Conservation (phyloP, 768 basidiomycete genomes). For the Cystobasidium tubakii region DNA sequence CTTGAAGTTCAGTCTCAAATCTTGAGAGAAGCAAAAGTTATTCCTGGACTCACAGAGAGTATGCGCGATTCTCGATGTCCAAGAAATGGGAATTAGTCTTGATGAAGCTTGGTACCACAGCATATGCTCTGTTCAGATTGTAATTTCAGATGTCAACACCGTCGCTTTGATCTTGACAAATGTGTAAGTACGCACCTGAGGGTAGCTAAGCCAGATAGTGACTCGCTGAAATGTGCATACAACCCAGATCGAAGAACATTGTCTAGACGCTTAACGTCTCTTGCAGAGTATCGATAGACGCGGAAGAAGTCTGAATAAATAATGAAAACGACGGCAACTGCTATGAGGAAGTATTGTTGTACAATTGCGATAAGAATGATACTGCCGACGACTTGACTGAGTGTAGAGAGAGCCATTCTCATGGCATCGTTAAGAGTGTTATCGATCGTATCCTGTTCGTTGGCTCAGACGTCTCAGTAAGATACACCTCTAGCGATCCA, state of each 20-base stretch:
- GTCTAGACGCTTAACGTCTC: constrained; percentile 80
- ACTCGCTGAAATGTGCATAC: constrained; percentile 90
- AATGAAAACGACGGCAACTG: constrained; percentile 58
- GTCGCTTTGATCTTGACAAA: neutral
- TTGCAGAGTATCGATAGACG: constrained; percentile 78
- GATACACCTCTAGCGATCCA: neutral
- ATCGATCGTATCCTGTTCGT: constrained; percentile 72
- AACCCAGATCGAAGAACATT: constrained; percentile 76
- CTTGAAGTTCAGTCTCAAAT: neutral
- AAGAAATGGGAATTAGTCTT: constrained; percentile 67
- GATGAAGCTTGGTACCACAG: constrained; percentile 65
- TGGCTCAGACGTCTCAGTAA: constrained; percentile 37
- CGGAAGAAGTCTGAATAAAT: constrained; percentile 66
- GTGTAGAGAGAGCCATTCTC: constrained; percentile 59
- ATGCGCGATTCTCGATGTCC: constrained; percentile 81
- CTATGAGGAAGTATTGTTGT: constrained; percentile 71
- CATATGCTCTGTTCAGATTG: constrained; percentile 75
- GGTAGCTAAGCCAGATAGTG: constrained; percentile 67
- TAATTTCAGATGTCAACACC: constrained; percentile 48
- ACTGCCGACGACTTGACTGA: constrained; percentile 37
- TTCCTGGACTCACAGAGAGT: constrained; percentile 72
- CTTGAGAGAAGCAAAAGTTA: constrained; percentile 17
- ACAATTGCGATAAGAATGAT: constrained; percentile 63
- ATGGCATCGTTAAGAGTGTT: constrained; percentile 63
- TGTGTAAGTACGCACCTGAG: constrained; percentile 22